These are phyloP conservation scores for Penicillium sp. DNA, from an alignment of 2,329 filamentous ascomycete species.

Conservation along the genomic window DNA sequence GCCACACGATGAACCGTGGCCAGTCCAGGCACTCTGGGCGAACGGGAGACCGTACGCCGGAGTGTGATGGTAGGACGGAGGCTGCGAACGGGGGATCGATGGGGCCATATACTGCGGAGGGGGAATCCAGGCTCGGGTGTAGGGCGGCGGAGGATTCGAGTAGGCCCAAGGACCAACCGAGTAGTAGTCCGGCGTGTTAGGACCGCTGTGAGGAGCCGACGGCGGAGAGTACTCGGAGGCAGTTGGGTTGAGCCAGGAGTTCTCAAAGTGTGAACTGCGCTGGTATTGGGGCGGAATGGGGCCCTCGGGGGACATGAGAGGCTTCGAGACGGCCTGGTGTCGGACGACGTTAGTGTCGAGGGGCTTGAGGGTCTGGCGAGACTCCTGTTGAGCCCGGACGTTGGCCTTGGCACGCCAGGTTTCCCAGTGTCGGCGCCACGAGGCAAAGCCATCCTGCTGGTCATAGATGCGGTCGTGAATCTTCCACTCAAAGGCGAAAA, in stretches of 20 bases:
- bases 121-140: constrained; percentile 41
- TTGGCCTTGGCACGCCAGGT: constrained; percentile 56
- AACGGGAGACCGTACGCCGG: constrained; percentile 50
- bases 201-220: constrained; percentile 49
- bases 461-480: constrained; percentile 82
- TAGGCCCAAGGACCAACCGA: constrained; percentile 45
- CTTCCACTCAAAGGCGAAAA: constrained; percentile 76
- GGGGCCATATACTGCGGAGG: constrained; percentile 37
- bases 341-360: constrained; percentile 65
- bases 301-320: constrained; percentile 48
- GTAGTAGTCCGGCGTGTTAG: constrained; percentile 49
- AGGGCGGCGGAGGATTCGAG: constrained; percentile 41
- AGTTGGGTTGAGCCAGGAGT: constrained; percentile 50
- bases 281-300: constrained; percentile 53
- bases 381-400: constrained; percentile 47
- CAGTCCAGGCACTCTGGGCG: constrained; percentile 48
- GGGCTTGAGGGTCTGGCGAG: constrained; percentile 54
- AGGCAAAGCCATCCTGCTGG: constrained; percentile 65
- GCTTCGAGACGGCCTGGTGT: constrained; percentile 48
- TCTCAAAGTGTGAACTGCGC: constrained; percentile 47
- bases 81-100: constrained; percentile 42
- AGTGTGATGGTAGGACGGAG: constrained; percentile 48
- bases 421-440: constrained; percentile 66
- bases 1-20: constrained; percentile 47
- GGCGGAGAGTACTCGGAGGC: constrained; percentile 53